Evolutionary conservation across 2,329 filamentous ascomycete genomes (phyloP).

Genomic region (Uncinocarpus reesii): DNA sequence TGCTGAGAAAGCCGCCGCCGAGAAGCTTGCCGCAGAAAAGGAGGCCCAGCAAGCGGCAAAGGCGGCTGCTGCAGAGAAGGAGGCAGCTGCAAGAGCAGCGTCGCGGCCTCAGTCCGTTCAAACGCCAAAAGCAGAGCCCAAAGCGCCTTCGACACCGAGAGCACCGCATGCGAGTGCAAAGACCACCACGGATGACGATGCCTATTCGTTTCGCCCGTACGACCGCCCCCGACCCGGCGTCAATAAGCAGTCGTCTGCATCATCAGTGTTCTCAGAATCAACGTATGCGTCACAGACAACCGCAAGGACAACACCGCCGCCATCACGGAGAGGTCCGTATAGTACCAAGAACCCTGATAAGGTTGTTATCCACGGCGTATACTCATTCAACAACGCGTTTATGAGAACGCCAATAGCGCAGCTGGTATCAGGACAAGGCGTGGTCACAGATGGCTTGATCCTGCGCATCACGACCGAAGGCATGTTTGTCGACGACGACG

Average conservation of each 20-base stretch:
- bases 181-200: conserved; percentile 49
- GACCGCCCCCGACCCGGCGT: conserved; percentile 44
- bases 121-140: conserved; percentile 25
- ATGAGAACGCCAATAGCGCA: conserved; percentile 83
- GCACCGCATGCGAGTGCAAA: conserved; percentile 27
- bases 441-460: conserved; percentile 84
- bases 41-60: conserved; percentile 30
- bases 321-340: conserved; percentile 67
- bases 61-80: conserved; percentile 11
- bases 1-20: conserved; percentile 30
- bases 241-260: conserved; percentile 52
- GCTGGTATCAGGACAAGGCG: conserved; percentile 69
- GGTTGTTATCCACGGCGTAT: conserved; percentile 89
- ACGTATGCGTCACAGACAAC: conserved; percentile 84
- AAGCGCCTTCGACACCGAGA: conserved; percentile 16
- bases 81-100: conserved; percentile 1
- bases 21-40: conserved; percentile 26
- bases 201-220: conserved; percentile 67
- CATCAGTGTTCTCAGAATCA: conserved; percentile 67
- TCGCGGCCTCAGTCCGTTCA: conserved; percentile 18
- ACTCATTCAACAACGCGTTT: conserved; percentile 81
- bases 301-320: conserved; percentile 69
- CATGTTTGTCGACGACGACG: conserved; percentile 92
- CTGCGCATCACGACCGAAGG: conserved; percentile 88
- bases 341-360: conserved; percentile 86